phyloP scores from a whole-genome alignment of 2,329 filamentous ascomycete genomes.

The Drechslerella stenobrocha region DNA sequence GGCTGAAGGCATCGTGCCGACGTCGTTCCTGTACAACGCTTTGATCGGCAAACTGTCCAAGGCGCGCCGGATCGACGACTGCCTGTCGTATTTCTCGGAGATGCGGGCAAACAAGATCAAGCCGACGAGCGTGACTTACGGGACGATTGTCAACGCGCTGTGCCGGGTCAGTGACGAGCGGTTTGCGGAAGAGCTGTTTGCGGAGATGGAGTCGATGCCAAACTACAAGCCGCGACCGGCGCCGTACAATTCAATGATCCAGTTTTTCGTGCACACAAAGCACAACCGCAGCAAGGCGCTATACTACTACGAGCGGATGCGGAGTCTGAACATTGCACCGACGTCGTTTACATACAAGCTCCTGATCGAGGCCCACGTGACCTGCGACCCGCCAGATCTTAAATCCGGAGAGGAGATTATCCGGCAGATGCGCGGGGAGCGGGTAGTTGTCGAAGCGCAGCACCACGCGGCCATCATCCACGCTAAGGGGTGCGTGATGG shows the following conservation, averaged over 20 bases:
- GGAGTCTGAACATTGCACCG: slow-evolving; percentile 78
- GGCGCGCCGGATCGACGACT: slow-evolving; percentile 95
- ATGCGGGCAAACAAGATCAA: slow-evolving; percentile 93
- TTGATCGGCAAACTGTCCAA: slow-evolving; percentile 98
- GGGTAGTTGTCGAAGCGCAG: slow-evolving; percentile 80
- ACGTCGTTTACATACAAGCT: slow-evolving; percentile 98
- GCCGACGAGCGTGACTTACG: slow-evolving; percentile 95
- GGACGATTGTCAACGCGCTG: slow-evolving; percentile 95
- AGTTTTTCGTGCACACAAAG: slow-evolving; percentile 98
- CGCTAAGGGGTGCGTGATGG: slow-evolving; percentile 88
- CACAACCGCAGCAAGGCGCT: slow-evolving; percentile 92
- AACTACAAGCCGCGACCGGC: slow-evolving; percentile 98
- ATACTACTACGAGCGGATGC: slow-evolving; percentile 93
- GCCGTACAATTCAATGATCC: slow-evolving; percentile 99
- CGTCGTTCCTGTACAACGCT: slow-evolving; percentile 96
- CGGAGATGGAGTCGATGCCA: slow-evolving; percentile 98
- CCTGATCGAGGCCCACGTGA: slow-evolving; percentile 91
- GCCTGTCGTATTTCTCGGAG: slow-evolving; percentile 95
- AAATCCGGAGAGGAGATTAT: slow-evolving; percentile 81
- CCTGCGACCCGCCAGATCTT: slow-evolving; percentile 89
- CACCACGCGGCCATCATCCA: slow-evolving; percentile 96
- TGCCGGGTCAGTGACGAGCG: slow-evolving; percentile 97
- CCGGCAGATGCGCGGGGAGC: slow-evolving; percentile 72
- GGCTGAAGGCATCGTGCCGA: slow-evolving; percentile 90
- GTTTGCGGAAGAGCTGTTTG: slow-evolving; percentile 95